These are phyloP conservation scores for Colletotrichum costaricense DNA, from an alignment of 2,329 filamentous ascomycete genomes.

Conservation along the genomic window DNA sequence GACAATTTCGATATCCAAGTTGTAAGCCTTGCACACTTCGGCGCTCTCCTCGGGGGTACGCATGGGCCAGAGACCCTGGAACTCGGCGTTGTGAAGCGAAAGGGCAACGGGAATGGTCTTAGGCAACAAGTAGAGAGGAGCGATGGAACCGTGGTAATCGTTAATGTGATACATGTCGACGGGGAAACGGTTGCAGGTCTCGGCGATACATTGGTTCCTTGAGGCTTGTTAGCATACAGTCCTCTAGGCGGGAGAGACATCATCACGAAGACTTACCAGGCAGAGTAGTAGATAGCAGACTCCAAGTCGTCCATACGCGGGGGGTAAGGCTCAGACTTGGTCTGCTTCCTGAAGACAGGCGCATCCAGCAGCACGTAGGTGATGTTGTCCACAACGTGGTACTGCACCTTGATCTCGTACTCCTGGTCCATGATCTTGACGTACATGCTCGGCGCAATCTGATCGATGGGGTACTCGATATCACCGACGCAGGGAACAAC, in stretches of 20 bases:
- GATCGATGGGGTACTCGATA: slow-evolving; percentile 71
- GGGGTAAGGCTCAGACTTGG: slow-evolving; percentile 72
- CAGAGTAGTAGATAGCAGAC: slow-evolving; percentile 76
- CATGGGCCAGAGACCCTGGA: slow-evolving; percentile 77
- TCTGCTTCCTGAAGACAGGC: slow-evolving; percentile 73
- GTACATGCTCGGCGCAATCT: slow-evolving; percentile 68
- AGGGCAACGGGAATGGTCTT: slow-evolving; percentile 70
- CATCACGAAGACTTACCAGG: slow-evolving; percentile 55
- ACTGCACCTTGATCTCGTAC: slow-evolving; percentile 73
- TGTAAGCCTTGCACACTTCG: slow-evolving; percentile 74
- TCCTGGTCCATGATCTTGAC: slow-evolving; percentile 70
- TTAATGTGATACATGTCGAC: slow-evolving; percentile 75
- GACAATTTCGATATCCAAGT: slow-evolving; percentile 66
- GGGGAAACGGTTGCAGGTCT: slow-evolving; percentile 70
- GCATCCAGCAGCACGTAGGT: slow-evolving; percentile 76
- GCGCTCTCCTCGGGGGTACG: slow-evolving; percentile 68
- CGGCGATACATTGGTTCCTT: slow-evolving; percentile 73
- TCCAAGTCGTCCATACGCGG: slow-evolving; percentile 77
- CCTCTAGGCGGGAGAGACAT: not conserved
- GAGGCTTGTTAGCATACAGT: not conserved
- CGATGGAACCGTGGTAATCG: slow-evolving; percentile 73
- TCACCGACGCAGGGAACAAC: slow-evolving; percentile 72
- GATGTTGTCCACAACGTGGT: slow-evolving; percentile 72
- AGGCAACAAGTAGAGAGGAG: slow-evolving; percentile 74
- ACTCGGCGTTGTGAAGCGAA: slow-evolving; percentile 77